A percentile compares a stretch with the other conserved stretches of the same genome.
These are phyloP conservation scores for Spergularia bocconei DNA, from an alignment of 148 eudicot species.

Conservation along the genomic window DNA sequence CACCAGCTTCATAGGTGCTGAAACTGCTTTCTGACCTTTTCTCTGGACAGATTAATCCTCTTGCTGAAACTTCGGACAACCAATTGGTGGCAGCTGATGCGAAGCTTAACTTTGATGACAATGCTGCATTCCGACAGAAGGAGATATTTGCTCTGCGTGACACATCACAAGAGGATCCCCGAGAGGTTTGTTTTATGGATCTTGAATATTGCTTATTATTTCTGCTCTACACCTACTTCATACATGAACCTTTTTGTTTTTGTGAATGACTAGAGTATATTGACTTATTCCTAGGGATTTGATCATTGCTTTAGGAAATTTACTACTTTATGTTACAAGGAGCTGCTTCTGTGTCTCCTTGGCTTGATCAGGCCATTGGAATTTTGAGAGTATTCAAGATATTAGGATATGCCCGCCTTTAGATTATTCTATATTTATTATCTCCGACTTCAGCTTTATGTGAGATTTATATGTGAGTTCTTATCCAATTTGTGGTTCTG, in stretches of 20 bases:
- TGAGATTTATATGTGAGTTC: too few species aligned
- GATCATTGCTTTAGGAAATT: neutral
- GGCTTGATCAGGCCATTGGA: neutral
- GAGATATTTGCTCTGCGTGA: constrained; percentile 94
- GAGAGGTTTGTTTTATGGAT: constrained; percentile 59
- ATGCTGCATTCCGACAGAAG: constrained; percentile 91
- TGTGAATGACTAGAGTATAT: too few species aligned
- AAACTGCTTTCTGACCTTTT: neutral
- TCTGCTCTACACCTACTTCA: neutral
- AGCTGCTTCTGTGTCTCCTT: neutral
- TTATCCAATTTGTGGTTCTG: too few species aligned
- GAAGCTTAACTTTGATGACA: constrained; percentile 93
- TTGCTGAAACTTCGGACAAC: constrained; percentile 87
- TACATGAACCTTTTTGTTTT: too few species aligned
- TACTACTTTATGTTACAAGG: neutral
- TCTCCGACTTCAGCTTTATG: too few species aligned
- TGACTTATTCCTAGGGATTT: neutral
- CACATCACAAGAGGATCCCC: constrained; percentile 97
- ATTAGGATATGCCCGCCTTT: neutral
- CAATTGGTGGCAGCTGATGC: constrained; percentile 97
- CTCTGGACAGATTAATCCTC: constrained; percentile 68
- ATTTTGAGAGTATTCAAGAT: neutral
- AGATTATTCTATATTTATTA: neutral
- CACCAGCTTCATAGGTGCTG: constrained; percentile 1
- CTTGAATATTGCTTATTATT: neutral